phyloP scores from a whole-genome alignment of 2,329 filamentous ascomycete genomes.

The Aspergillus sclerotialis region DNA sequence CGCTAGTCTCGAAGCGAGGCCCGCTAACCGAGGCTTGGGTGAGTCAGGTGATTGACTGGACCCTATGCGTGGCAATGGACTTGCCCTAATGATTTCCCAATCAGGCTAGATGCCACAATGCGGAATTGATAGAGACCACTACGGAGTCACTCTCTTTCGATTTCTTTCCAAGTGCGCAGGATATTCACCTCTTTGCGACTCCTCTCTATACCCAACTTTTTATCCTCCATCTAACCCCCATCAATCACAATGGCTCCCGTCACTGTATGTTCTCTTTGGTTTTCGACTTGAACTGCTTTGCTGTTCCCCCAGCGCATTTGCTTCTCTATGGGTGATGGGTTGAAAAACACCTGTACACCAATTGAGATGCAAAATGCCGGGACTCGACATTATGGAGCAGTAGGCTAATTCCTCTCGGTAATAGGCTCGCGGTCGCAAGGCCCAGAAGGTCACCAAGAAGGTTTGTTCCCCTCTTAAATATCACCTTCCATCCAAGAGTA shows the following conservation, averaged over 20 bases:
- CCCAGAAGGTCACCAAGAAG: constrained; percentile 45
- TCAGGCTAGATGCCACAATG: constrained; percentile 17
- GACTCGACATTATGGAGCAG: constrained; percentile 54
- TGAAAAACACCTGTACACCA: constrained; percentile 3
- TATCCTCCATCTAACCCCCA: constrained; percentile 17
- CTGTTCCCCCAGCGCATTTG: constrained; percentile 60
- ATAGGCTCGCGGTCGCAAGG: constrained; percentile 41
- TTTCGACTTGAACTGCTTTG: constrained; percentile 69
- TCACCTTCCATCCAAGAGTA: neutral
- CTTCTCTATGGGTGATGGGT: constrained; percentile 17
- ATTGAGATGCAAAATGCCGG: constrained; percentile 12
- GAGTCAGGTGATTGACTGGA: constrained; percentile 9
- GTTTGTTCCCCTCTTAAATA: constrained; percentile 24
- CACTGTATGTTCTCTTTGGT: constrained; percentile 81
- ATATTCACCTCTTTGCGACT: constrained; percentile 82
- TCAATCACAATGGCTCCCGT: constrained; percentile 71
- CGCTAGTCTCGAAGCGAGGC: constrained; percentile 10
- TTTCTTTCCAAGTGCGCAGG: constrained; percentile 59
- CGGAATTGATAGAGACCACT: too few relatives aligned
- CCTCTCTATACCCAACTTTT: constrained; percentile 22
- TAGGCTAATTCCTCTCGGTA: constrained; percentile 74
- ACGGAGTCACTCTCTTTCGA: too few relatives aligned
- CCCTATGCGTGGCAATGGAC: too few relatives aligned
- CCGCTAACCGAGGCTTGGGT: too few relatives aligned
- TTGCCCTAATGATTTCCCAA: constrained; percentile 11